phyloP scores from a whole-genome alignment of 352 stramenopile genomes.

The Elongisporangium prolatum region DNA sequence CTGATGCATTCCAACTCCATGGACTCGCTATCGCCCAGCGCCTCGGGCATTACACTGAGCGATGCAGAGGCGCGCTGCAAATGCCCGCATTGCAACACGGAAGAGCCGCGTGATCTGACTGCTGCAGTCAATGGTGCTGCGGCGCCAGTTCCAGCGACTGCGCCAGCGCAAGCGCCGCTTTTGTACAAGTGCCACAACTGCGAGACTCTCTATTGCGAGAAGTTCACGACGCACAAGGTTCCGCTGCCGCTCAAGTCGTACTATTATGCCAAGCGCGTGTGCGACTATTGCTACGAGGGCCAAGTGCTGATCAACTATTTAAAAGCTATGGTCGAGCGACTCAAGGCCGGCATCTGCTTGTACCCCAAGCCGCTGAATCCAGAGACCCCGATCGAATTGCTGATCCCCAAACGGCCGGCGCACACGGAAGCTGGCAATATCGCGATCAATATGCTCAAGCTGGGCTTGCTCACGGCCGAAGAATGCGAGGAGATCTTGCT shows the following conservation, averaged over 20 bases:
- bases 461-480: constrained; percentile 76
- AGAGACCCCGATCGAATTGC: constrained; percentile 80
- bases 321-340: constrained; percentile 76
- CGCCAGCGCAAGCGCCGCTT: constrained; percentile 32
- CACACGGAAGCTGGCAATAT: constrained; percentile 82
- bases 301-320: constrained; percentile 86
- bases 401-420: constrained; percentile 81
- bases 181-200: constrained; percentile 85
- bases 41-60: constrained; percentile 33
- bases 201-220: constrained; percentile 73
- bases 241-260: constrained; percentile 71
- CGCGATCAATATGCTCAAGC: constrained; percentile 84
- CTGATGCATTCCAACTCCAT: constrained; percentile 39
- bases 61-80: constrained; percentile 64
- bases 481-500: constrained; percentile 86
- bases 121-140: not conserved
- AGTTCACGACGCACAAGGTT: constrained; percentile 76
- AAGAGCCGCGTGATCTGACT: constrained; percentile 15
- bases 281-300: constrained; percentile 76
- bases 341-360: constrained; percentile 83
- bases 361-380: constrained; percentile 83
- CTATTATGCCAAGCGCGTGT: constrained; percentile 86
- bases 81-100: constrained; percentile 53
- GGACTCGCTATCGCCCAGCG: constrained; percentile 54
- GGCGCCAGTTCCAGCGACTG: constrained; percentile 6